Evolutionary conservation across 306 rosid species (phyloP).

Genomic region (Fragaria iinumae): DNA sequence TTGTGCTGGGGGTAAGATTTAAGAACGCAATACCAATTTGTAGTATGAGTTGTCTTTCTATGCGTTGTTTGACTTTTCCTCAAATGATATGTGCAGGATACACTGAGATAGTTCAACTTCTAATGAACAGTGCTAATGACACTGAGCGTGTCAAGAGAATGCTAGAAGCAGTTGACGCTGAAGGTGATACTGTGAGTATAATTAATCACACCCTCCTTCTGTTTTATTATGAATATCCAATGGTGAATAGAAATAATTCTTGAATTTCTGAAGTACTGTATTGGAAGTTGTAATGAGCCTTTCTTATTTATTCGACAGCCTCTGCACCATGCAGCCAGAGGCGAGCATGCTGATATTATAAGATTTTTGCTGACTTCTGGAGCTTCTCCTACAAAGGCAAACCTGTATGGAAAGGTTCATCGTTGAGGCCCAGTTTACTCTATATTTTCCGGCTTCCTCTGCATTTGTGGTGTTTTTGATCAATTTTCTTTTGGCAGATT

Average conservation of each 20-base stretch:
- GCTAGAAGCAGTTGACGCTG: conserved; percentile 81
- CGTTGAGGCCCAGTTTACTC: conserved; percentile 3
- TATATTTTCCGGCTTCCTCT: not conserved
- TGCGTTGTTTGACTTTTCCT: not conserved
- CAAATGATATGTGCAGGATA: conserved; percentile 48
- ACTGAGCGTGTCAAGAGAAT: conserved; percentile 56
- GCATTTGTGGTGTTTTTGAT: conserved; percentile 13
- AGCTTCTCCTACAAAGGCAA: conserved; percentile 55
- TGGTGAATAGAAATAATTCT: not conserved
- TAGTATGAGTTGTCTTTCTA: not conserved
- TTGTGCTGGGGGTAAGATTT: conserved; percentile 80
- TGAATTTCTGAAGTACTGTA: not conserved
- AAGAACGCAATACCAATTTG: not conserved
- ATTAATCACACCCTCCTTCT: not conserved
- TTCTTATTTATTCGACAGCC: conserved; percentile 49
- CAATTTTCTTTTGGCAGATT: conserved; percentile 38
- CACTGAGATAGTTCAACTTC: conserved; percentile 64
- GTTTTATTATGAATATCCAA: not conserved
- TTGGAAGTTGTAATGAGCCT: not conserved
- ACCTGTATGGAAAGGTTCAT: conserved; percentile 72
- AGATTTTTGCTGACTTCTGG: conserved; percentile 61
- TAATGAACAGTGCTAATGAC: conserved; percentile 49
- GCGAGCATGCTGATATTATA: conserved; percentile 70
- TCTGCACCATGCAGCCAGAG: conserved; percentile 94
- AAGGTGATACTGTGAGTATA: conserved; percentile 88